Percentiles rank a stretch among this genome's conserved stretches.
These are phyloP conservation scores for Trichoderma sp. DNA, from an alignment of 2,329 filamentous ascomycete species.

Conservation along the genomic window DNA sequence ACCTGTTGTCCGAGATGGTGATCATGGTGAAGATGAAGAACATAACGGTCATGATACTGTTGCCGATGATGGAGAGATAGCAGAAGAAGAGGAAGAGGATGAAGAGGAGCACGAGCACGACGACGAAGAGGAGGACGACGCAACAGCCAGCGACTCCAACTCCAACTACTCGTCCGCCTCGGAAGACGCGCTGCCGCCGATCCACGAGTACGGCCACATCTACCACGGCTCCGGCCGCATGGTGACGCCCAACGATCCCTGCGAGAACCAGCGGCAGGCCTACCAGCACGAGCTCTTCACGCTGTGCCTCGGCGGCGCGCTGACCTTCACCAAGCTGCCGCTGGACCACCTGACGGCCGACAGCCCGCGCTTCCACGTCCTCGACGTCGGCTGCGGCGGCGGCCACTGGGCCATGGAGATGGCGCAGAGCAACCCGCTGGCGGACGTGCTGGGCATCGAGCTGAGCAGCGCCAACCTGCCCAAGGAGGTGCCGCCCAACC, in stretches of 20 bases:
- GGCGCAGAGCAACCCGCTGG: constrained; percentile 39
- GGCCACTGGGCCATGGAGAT: constrained; percentile 45
- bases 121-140: constrained; percentile 25
- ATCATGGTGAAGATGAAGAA: not conserved
- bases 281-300: constrained; percentile 37
- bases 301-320: constrained; percentile 33
- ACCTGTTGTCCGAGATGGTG: not conserved
- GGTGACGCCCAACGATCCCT: constrained; percentile 35
- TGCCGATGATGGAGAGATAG: not conserved
- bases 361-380: constrained; percentile 30
- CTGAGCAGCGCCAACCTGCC: constrained; percentile 40
- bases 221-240: constrained; percentile 37
- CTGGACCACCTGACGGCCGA: constrained; percentile 26
- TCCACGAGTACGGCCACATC: constrained; percentile 35
- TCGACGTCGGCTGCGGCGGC: constrained; percentile 43
- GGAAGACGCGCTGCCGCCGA: constrained; percentile 33
- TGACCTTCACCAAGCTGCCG: constrained; percentile 33
- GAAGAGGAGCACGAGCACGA: too few relatives aligned
- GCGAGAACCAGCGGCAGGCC: constrained; percentile 32
- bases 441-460: constrained; percentile 41
- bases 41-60: not conserved
- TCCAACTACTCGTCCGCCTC: constrained; percentile 38
- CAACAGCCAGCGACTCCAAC: constrained; percentile 27
- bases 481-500: constrained; percentile 53
- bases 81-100: not conserved